These are phyloP conservation scores for Aspergillus luchuensis DNA, from an alignment of 2,329 filamentous ascomycete genomes.

Conservation along the genomic window DNA sequence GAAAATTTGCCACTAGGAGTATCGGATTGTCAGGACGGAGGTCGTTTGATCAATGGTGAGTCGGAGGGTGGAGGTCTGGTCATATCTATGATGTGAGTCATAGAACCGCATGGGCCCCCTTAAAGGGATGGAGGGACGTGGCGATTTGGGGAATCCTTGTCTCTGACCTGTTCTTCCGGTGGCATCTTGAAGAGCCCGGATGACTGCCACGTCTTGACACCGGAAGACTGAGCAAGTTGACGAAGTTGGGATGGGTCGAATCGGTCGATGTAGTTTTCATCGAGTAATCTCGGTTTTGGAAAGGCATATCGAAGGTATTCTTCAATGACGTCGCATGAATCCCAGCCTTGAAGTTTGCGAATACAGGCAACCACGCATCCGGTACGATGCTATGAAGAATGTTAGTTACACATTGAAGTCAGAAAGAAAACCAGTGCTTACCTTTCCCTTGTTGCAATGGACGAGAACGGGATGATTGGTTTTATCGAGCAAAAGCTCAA, in stretches of 20 bases:
- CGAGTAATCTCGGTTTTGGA: constrained; percentile 50
- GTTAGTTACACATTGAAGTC: neutral
- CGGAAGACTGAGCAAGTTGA: constrained; percentile 20
- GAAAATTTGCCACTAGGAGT: neutral
- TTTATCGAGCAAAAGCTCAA: constrained; percentile 70
- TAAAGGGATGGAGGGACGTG: constrained; percentile 11
- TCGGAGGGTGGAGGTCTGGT: neutral
- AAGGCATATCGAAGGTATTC: constrained; percentile 70
- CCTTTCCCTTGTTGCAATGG: constrained; percentile 91
- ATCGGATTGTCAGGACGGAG: neutral
- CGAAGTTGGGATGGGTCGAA: constrained; percentile 28
- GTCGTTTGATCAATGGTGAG: neutral
- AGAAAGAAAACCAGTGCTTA: constrained; percentile 36
- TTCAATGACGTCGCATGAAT: constrained; percentile 61
- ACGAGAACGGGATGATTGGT: constrained; percentile 78
- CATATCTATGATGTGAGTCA: neutral
- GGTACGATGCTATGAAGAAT: constrained; percentile 68
- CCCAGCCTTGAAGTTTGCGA: constrained; percentile 71
- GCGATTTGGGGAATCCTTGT: constrained; percentile 10
- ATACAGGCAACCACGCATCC: constrained; percentile 84
- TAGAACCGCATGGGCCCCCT: neutral
- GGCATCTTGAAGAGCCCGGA: constrained; percentile 9
- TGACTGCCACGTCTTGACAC: constrained; percentile 20
- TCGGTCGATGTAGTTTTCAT: constrained; percentile 30
- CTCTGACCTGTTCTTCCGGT: constrained; percentile 3